Conservation (phyloP, 2,329 filamentous ascomycete species). For the Clonostachys chloroleuca region DNA sequence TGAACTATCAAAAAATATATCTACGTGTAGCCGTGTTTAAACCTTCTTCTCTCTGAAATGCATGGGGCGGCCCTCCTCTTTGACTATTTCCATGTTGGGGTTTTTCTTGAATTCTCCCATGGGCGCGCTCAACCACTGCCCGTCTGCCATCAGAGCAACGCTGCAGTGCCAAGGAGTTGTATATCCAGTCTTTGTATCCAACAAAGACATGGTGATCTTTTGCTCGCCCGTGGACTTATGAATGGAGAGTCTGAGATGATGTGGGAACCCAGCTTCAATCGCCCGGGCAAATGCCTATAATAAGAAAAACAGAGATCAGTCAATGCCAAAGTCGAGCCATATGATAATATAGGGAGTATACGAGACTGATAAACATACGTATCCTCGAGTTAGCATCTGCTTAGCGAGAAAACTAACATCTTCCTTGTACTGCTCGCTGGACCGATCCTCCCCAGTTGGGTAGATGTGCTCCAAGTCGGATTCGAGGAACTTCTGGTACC, state of each 20-base stretch:
- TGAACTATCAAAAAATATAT: no score
- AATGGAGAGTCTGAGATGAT: slow-evolving; percentile 19
- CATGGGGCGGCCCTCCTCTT: slow-evolving; percentile 10
- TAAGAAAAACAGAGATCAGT: no score
- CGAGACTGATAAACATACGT: slow-evolving; percentile 4
- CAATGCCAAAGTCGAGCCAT: no score
- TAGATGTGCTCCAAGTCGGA: slow-evolving; percentile 19
- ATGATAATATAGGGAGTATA: no score
- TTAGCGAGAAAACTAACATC: slow-evolving; percentile 20
- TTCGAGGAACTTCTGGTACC: slow-evolving; percentile 19
- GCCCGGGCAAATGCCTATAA: slow-evolving; percentile 14
- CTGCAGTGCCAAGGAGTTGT: slow-evolving; percentile 24
- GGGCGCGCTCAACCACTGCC: slow-evolving; percentile 13
- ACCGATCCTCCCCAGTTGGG: slow-evolving; percentile 9
- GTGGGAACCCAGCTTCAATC: slow-evolving; percentile 14
- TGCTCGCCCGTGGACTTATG: slow-evolving; percentile 16
- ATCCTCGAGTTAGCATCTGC: slow-evolving; percentile 20
- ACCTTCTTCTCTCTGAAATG: slow-evolving; percentile 3
- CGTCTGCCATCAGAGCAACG: slow-evolving; percentile 10
- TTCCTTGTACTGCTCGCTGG: slow-evolving; percentile 12
- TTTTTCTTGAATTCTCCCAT: slow-evolving; percentile 17
- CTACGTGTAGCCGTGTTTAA: no score
- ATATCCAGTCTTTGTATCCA: slow-evolving; percentile 6
- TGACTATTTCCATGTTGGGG: slow-evolving; percentile 10
- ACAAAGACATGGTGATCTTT: background rate